Percentiles rank a stretch among this genome's conserved stretches.
phyloP scores from a whole-genome alignment of 441 rosid species.

The Populus tomentosa region DNA sequence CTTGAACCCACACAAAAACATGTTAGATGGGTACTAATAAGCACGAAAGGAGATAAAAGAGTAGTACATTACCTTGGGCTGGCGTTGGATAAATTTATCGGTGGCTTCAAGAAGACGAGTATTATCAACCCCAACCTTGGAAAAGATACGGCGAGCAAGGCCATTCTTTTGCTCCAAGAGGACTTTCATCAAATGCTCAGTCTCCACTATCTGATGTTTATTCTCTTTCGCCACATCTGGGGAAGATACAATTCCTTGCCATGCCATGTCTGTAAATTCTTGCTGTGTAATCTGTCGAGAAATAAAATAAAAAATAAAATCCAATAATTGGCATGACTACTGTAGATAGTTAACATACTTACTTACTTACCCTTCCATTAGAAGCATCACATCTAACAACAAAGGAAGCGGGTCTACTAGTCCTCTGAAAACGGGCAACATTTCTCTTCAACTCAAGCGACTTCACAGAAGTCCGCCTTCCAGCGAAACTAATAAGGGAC shows the following conservation, averaged over 20 bases:
- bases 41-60: too few species aligned
- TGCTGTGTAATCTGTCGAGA: slow-evolving; percentile 75
- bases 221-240: slow-evolving; percentile 95
- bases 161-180: slow-evolving; percentile 98
- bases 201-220: slow-evolving; percentile 98
- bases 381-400: too few species aligned
- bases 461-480: too few species aligned
- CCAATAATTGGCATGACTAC: too few species aligned
- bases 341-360: too few species aligned
- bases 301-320: too few species aligned
- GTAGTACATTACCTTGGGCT: slow-evolving; percentile 65
- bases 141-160: slow-evolving; percentile 88
- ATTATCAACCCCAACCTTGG: slow-evolving; percentile 83
- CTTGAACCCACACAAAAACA: too few species aligned
- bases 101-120: slow-evolving; percentile 89
- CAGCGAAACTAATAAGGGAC: too few species aligned
- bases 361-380: too few species aligned
- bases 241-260: slow-evolving; percentile 94
- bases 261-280: slow-evolving; percentile 98
- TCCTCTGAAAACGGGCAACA: too few species aligned
- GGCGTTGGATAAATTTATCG: slow-evolving; percentile 84
- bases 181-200: slow-evolving; percentile 95
- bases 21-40: background rate
- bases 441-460: too few species aligned
- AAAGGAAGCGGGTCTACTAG: too few species aligned